phyloP scores from a whole-genome alignment of 176 grass and related monocot genomes.

The Eleusine coracana region DNA sequence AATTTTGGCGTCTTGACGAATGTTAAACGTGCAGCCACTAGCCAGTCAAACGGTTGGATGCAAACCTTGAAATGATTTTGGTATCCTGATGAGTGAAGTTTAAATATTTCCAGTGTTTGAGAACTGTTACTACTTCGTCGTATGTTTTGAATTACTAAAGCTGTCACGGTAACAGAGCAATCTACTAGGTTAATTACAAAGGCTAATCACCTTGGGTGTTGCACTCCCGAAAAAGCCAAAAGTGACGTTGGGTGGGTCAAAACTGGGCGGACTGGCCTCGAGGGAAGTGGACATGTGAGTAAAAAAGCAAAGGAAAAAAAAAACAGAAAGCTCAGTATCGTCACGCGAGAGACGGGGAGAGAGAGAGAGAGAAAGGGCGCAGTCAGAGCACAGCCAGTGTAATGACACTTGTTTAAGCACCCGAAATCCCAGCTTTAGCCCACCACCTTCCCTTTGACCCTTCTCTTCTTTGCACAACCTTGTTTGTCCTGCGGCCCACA shows the following conservation, averaged over 20 bases:
- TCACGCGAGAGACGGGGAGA: neutral
- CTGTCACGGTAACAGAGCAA: neutral
- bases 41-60: neutral
- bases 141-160: neutral
- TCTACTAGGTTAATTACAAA: neutral
- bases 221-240: neutral
- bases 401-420: slow-evolving; percentile 30
- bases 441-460: slow-evolving; percentile 43
- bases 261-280: neutral
- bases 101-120: neutral
- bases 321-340: neutral
- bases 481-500: slow-evolving; percentile 25
- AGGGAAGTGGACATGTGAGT: slow-evolving; percentile 24
- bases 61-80: neutral
- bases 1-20: neutral
- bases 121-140: neutral
- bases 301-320: neutral
- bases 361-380: neutral
- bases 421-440: slow-evolving; percentile 15
- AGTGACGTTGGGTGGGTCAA: slow-evolving; percentile 31
- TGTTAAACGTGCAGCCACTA: neutral
- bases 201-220: neutral
- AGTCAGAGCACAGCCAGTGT: neutral
- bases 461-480: slow-evolving; percentile 60
- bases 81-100: neutral